Evolutionary conservation across 805 yeast species (phyloP).

Genomic region (Hanseniaspora mollemarum): DNA sequence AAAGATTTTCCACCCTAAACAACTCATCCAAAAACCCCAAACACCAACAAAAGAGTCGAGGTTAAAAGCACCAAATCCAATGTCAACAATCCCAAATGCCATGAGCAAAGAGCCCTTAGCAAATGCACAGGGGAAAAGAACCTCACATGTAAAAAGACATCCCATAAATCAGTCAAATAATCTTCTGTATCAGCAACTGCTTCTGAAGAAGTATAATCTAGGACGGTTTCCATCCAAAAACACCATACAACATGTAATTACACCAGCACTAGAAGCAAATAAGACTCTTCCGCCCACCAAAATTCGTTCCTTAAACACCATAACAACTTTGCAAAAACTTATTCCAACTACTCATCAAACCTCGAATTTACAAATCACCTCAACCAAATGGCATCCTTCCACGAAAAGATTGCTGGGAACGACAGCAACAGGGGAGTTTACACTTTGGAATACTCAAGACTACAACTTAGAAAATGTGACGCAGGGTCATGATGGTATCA

Average conservation of each 20-base stretch:
- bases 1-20: too few species aligned
- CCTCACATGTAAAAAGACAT: conserved; percentile 2
- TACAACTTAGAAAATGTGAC: conserved; percentile 92
- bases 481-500: conserved; percentile 95
- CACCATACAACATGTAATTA: too few species aligned
- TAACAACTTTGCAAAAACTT: conserved; percentile 4
- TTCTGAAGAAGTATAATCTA: background rate
- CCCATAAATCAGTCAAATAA: conserved; percentile 7
- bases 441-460: conserved; percentile 91
- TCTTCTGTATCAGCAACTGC: conserved; percentile 1
- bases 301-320: background rate
- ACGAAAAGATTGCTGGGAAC: conserved; percentile 55
- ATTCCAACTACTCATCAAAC: conserved; percentile 2
- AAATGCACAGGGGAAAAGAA: background rate
- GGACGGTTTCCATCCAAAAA: background rate
- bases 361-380: conserved; percentile 6
- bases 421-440: conserved; percentile 86
- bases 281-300: background rate
- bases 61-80: background rate
- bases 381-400: background rate
- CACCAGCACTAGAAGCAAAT: background rate
- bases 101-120: too few species aligned
- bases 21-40: too few species aligned
- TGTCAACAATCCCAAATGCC: background rate
- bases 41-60: background rate